Percentiles rank a stretch among this genome's conserved stretches.
These are phyloP conservation scores for Chara braunii DNA, from an alignment of 139 green algal genomes.

Conservation along the genomic window DNA sequence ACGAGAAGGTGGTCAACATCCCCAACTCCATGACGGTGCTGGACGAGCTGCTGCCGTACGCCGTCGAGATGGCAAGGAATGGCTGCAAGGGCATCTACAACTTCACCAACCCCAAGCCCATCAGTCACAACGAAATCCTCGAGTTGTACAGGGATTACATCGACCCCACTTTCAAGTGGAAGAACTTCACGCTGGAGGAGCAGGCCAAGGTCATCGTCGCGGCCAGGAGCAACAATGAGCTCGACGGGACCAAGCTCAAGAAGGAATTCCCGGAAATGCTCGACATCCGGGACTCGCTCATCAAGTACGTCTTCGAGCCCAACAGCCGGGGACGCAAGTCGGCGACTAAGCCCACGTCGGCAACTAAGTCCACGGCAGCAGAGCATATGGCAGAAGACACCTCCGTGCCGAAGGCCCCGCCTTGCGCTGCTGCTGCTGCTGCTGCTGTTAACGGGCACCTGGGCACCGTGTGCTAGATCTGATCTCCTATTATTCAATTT, in stretches of 20 bases:
- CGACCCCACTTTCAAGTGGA: slow-evolving; percentile 86
- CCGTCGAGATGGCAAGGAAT: slow-evolving; percentile 82
- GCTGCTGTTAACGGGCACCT: too few species aligned
- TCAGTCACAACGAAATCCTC: slow-evolving; percentile 95
- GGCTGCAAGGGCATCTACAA: slow-evolving; percentile 85
- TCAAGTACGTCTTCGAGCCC: slow-evolving; percentile 79
- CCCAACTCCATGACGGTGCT: slow-evolving; percentile 88
- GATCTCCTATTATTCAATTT: too few species aligned
- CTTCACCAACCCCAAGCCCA: slow-evolving; percentile 92
- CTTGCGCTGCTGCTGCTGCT: too few species aligned
- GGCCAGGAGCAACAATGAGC: slow-evolving; percentile 90
- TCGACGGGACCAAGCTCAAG: slow-evolving; percentile 76
- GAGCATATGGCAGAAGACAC: too few species aligned
- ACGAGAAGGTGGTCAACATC: slow-evolving; percentile 68
- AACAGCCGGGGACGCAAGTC: too few species aligned
- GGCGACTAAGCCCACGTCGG: too few species aligned
- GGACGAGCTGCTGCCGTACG: slow-evolving; percentile 84
- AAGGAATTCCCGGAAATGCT: slow-evolving; percentile 83
- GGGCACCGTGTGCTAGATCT: too few species aligned
- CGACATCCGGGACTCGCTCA: slow-evolving; percentile 78
- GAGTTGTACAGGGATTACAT: slow-evolving; percentile 93
- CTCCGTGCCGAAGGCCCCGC: too few species aligned
- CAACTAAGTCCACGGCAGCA: too few species aligned
- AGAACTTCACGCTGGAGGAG: slow-evolving; percentile 44
- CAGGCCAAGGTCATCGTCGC: slow-evolving; percentile 91